Conservation (phyloP, 1,284 basidiomycete genomes). For the Butyriboletus regius region DNA sequence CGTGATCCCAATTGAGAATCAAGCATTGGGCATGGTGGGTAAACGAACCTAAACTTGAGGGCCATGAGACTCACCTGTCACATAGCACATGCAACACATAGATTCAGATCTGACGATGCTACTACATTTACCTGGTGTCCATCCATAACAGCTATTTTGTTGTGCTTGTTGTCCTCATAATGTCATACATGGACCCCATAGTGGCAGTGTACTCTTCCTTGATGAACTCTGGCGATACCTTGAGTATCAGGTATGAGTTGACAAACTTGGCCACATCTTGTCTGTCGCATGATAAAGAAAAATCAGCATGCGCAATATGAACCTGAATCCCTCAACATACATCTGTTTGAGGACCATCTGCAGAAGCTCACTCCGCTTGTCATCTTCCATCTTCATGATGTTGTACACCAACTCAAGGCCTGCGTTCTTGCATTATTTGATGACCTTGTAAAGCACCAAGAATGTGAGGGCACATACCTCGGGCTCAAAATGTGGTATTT, state of each 20-base stretch:
- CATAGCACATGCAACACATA: too few relatives aligned
- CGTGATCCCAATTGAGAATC: too few relatives aligned
- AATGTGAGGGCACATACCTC: slow-evolving; percentile 50
- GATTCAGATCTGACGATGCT: too few relatives aligned
- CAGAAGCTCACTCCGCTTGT: slow-evolving; percentile 72
- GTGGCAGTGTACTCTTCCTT: slow-evolving; percentile 81
- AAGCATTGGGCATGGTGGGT: too few relatives aligned
- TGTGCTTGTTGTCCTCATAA: too few relatives aligned
- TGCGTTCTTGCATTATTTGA: slow-evolving; percentile 78
- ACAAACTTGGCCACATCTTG: slow-evolving; percentile 87
- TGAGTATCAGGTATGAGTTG: slow-evolving; percentile 89
- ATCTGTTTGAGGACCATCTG: slow-evolving; percentile 83
- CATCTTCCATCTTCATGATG: slow-evolving; percentile 94
- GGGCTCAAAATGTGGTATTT: slow-evolving; percentile 90
- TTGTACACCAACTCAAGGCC: slow-evolving; percentile 85
- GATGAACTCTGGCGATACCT: slow-evolving; percentile 78
- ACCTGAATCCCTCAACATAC: slow-evolving; percentile 40
- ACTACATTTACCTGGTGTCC: too few relatives aligned
- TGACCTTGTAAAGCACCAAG: slow-evolving; percentile 54
- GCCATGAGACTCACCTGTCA: too few relatives aligned
- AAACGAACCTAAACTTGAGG: too few relatives aligned
- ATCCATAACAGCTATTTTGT: too few relatives aligned
- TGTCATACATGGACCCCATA: too few relatives aligned
- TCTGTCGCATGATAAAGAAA: slow-evolving; percentile 36
- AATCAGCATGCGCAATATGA: slow-evolving; percentile 10